phyloP scores from a whole-genome alignment of 2,329 filamentous ascomycete species.

The Stemphylium lycopersici region DNA sequence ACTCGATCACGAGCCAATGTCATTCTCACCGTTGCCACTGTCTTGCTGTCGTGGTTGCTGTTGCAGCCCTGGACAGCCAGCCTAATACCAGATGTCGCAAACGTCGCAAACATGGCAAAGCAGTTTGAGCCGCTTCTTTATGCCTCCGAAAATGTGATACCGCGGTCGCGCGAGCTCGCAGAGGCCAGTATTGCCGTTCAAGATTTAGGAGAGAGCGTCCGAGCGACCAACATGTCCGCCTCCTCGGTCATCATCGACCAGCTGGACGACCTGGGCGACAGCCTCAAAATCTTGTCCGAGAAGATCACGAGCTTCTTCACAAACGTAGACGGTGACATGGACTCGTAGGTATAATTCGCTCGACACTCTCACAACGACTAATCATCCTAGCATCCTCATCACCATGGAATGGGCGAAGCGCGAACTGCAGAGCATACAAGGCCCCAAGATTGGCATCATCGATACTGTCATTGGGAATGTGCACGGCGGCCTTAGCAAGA shows the following conservation, averaged over 20 bases:
- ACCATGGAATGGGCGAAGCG: constrained; percentile 96
- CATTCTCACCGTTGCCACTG: constrained; percentile 65
- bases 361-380: constrained; percentile 10
- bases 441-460: constrained; percentile 60
- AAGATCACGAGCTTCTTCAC: constrained; percentile 93
- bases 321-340: constrained; percentile 90
- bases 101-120: constrained; percentile 85
- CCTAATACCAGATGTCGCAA: constrained; percentile 83
- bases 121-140: constrained; percentile 94
- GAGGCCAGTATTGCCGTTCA: constrained; percentile 92
- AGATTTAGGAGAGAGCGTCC: constrained; percentile 90
- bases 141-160: constrained; percentile 87
- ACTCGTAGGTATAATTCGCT: constrained; percentile 62
- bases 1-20: constrained; percentile 74
- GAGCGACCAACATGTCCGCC: constrained; percentile 88
- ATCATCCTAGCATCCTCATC: constrained; percentile 71
- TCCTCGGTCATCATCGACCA: constrained; percentile 84
- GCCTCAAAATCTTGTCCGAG: constrained; percentile 79
- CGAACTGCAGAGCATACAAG: constrained; percentile 67
- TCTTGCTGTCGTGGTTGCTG: constrained; percentile 68
- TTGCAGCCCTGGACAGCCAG: constrained; percentile 69
- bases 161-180: constrained; percentile 85
- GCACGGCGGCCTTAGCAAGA: constrained; percentile 73
- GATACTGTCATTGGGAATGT: constrained; percentile 83
- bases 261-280: constrained; percentile 84